Evolutionary conservation across 2,329 filamentous ascomycete species (phyloP), one percentile per base, ranked within the genome.

Genomic region (Plectosphaerella sp.): DNA sequence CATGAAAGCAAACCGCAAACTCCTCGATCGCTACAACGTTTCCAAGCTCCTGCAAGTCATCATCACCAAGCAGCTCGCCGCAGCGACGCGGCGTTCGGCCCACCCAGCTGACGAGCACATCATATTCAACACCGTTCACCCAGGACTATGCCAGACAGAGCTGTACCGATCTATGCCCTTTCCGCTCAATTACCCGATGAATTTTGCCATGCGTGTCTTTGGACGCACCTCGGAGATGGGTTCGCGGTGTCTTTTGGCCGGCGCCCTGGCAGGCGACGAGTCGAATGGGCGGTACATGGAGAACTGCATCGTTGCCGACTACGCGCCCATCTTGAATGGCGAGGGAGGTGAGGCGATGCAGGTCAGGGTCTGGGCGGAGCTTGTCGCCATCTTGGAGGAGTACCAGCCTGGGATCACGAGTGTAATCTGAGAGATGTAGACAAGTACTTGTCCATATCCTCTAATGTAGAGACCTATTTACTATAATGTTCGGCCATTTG

Each of bases 241-340:
- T 11, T 67, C 70, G 16, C 67, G 72, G 14, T 70, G 65, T 3
- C 56, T 75, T 6, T 57, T 74, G 45, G 56, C 64, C 11, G 72
- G 67, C 3, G 72, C 70, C 0, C 61, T 67, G 33, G 67, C 66
- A 7, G 68, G 64, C 1, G 60, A 64, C 6, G 68, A 70, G 36
- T 66, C 66, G 1, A 72, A 77, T 49, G 74, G 75, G 7, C 58
- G 62, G 35, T 76, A 71, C 54, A 64, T 77, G 55, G 64, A 64
- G 42, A 61, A 70, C 22, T 69, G 66, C n/a, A 52, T 54, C 25
- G 52, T 69, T n/a, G 53, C 57, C 36, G 37, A 47, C 20, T 55
- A 57, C 45, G 61, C 64, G 9, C 48, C 50, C 10, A 41, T 54
- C 7, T 63, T 68, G 59, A 50, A 58, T 11, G 64, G 72, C 8